phyloP scores from a whole-genome alignment of 2,329 filamentous ascomycete species.

The Spiromastix sp. region DNA sequence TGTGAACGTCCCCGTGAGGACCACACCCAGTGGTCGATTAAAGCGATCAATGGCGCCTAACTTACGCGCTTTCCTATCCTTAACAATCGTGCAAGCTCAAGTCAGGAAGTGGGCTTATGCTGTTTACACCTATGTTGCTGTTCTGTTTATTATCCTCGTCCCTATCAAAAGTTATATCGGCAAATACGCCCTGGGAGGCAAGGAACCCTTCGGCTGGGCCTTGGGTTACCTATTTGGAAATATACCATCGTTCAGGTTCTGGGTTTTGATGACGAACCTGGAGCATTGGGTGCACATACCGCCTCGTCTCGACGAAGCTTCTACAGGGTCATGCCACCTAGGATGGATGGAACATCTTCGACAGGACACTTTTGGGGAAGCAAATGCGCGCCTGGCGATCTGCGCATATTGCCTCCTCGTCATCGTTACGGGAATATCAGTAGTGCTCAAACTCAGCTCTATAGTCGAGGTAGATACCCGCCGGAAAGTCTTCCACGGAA shows the following conservation, averaged over 20 bases:
- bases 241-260: slow-evolving; percentile 58
- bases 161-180: slow-evolving; percentile 63
- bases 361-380: slow-evolving; percentile 55
- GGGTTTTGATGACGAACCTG: slow-evolving; percentile 58
- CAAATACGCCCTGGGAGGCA: slow-evolving; percentile 53
- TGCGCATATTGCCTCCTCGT: slow-evolving; percentile 63
- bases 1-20: slow-evolving; percentile 17
- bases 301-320: slow-evolving; percentile 21
- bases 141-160: slow-evolving; percentile 56
- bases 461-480: slow-evolving; percentile 89
- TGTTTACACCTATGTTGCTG: slow-evolving; percentile 60
- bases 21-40: slow-evolving; percentile 53
- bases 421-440: slow-evolving; percentile 58
- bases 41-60: slow-evolving; percentile 56
- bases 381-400: slow-evolving; percentile 71
- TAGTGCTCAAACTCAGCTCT: slow-evolving; percentile 64
- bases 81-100: slow-evolving; percentile 69
- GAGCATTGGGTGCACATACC: slow-evolving; percentile 69
- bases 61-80: slow-evolving; percentile 62
- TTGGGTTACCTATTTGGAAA: slow-evolving; percentile 82
- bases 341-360: slow-evolving; percentile 60
- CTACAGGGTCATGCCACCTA: slow-evolving; percentile 34
- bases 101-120: slow-evolving; percentile 78
- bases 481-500: slow-evolving; percentile 94
- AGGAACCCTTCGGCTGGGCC: slow-evolving; percentile 88